Base-by-base conservation (phyloP, 495 filamentous ascomycete genomes). In the Penicillium arizonense region DNA sequence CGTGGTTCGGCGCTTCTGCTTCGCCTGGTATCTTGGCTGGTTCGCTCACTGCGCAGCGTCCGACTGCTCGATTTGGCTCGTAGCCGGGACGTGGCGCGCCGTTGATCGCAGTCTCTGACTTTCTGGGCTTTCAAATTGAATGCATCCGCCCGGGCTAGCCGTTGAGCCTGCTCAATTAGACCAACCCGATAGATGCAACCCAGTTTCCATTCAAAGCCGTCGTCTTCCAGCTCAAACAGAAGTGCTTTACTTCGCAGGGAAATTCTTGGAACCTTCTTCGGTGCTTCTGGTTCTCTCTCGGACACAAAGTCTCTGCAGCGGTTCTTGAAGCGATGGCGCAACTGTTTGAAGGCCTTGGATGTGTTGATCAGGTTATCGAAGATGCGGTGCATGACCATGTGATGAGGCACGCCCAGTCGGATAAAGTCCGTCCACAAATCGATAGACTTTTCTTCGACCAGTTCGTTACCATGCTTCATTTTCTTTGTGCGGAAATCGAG, bases 151-250 rank as follows among this genome's bases (percentile, higher is more conserved):
- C 94, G 82, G 11, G 92, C 93, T 52, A 92, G 72, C 12, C 94
- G 82, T 63, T 97, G 93, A 63, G 84, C 82, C 70, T 97, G 90
- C 61, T 99, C 94, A 43, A 90, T 75, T 20, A 96, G 73, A 2
- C 95, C 94, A 18, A 87, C 80, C 5, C 93, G 85, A 60, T 97
- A 97, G 42, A 97, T 99, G 57, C 86, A 81, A 1, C 90, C 89
- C 18, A 99, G 78, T 62, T 96, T 96, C 87, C 92, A 97, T 64
- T 99, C 94, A 62, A 99, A 99, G 1, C 89, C 86, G 45, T 94
- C 91, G 68, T 99, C 94, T 69, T 99, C 94, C 42, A 99, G 74
- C 53, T 96, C 90, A 51, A 97, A 90, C 20, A 96, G 71, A 9
- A 97, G 67, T 0, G 85, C 88, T 64, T 87, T 91, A 44, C 85